Percentiles rank a stretch among this genome's conserved stretches.
phyloP scores from a whole-genome alignment of 495 filamentous ascomycete species.

The Penicillium coffeae region DNA sequence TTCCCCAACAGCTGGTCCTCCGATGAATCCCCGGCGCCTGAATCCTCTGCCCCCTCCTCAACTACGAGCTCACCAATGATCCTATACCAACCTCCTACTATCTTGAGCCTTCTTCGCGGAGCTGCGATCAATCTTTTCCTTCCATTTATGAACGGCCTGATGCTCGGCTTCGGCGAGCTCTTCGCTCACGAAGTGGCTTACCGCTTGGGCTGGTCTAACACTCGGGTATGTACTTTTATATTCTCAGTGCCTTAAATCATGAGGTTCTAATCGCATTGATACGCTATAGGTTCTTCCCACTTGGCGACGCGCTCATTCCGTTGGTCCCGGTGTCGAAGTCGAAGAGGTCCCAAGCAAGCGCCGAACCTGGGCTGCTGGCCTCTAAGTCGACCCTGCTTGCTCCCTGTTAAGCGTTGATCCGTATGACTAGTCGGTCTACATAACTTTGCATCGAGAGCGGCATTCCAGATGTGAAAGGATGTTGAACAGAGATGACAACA shows the following conservation, averaged over 20 bases:
- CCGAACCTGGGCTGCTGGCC: neutral
- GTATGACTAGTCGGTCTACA: no score
- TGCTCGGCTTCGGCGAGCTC: conserved; percentile 95
- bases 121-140: conserved; percentile 92
- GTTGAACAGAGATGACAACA: neutral
- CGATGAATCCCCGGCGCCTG: no score
- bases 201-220: conserved; percentile 85
- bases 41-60: conserved; percentile 51
- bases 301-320: conserved; percentile 51
- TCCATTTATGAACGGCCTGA: conserved; percentile 96
- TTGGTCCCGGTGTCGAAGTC: conserved; percentile 66
- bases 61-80: conserved; percentile 73
- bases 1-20: no score
- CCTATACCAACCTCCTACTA: conserved; percentile 81
- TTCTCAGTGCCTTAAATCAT: neutral
- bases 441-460: no score
- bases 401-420: no score
- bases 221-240: conserved; percentile 61
- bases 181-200: conserved; percentile 95
- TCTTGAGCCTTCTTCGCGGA: conserved; percentile 80
- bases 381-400: neutral
- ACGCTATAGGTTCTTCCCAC: conserved; percentile 60
- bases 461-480: no score
- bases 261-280: neutral
- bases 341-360: conserved; percentile 41